phyloP scores from a whole-genome alignment of 108 stramenopile species.

The Cyclotella choctawhatcheeana region DNA sequence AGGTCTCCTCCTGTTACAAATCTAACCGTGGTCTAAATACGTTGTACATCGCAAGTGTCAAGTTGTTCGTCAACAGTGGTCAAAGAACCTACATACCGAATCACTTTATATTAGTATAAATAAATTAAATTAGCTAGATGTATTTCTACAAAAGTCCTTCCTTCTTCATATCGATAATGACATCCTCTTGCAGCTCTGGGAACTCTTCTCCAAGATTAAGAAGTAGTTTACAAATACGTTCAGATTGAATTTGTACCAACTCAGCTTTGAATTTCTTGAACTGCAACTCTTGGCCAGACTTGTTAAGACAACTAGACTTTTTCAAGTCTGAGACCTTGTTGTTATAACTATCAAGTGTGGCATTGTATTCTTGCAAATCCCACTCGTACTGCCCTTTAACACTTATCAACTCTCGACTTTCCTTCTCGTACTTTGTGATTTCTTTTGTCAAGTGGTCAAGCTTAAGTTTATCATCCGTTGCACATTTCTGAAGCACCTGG shows the following conservation, averaged over 20 bases:
- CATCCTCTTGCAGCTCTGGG: slow-evolving; percentile 64
- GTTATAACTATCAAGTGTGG: slow-evolving; percentile 35
- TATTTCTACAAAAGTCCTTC: slow-evolving; percentile 19
- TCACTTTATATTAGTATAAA: too few species aligned
- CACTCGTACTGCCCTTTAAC: slow-evolving; percentile 40
- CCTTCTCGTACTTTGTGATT: slow-evolving; percentile 38
- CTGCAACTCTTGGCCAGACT: slow-evolving; percentile 33
- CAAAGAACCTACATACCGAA: too few species aligned
- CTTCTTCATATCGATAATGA: slow-evolving; percentile 42
- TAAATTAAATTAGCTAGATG: too few species aligned
- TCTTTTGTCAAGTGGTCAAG: slow-evolving; percentile 35
- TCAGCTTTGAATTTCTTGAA: slow-evolving; percentile 65
- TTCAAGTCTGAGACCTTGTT: slow-evolving; percentile 13
- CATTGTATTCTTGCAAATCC: slow-evolving; percentile 37
- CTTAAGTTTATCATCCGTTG: slow-evolving; percentile 19
- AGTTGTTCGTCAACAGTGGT: too few species aligned
- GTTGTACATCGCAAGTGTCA: too few species aligned
- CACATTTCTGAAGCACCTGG: slow-evolving; percentile 41
- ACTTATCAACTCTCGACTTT: slow-evolving; percentile 32
- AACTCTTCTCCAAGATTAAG: slow-evolving; percentile 76
- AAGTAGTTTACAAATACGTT: slow-evolving; percentile 63
- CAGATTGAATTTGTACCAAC: slow-evolving; percentile 51
- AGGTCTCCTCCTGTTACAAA: too few species aligned
- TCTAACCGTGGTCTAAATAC: too few species aligned
- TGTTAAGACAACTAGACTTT: not conserved